These are phyloP conservation scores for Brasilioporus rufonigricans DNA, from an alignment of 768 basidiomycete genomes.

Conservation along the genomic window DNA sequence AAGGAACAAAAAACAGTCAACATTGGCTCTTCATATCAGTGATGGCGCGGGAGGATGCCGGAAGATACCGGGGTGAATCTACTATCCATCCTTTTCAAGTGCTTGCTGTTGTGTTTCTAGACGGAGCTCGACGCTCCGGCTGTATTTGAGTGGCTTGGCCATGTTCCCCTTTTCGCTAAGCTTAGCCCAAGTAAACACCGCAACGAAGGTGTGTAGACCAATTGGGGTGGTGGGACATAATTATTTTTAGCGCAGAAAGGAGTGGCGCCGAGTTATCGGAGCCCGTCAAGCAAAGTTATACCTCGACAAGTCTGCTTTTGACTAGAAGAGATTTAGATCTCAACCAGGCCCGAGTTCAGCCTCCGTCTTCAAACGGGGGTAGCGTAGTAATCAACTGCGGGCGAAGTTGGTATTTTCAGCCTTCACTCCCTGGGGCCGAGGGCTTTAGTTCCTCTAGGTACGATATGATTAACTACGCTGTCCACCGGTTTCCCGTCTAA, in stretches of 20 bases:
- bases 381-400: conserved; percentile 26
- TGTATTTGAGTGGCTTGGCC: not conserved
- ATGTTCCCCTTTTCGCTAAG: conserved; percentile 6
- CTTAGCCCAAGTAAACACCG: conserved; percentile 10
- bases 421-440: conserved; percentile 29
- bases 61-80: conserved; percentile 18
- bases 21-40: conserved; percentile 3
- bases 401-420: conserved; percentile 1
- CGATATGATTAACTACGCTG: conserved; percentile 11
- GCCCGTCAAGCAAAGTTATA: conserved; percentile 3
- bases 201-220: conserved; percentile 14
- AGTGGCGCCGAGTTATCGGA: conserved; percentile 4
- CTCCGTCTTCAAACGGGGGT: conserved; percentile 20
- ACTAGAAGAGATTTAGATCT: conserved; percentile 19
- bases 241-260: conserved; percentile 1
- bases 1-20: conserved; percentile 11
- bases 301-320: conserved; percentile 28
- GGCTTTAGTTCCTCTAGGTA: conserved; percentile 10
- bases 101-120: conserved; percentile 5
- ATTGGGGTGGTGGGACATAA: conserved; percentile 7
- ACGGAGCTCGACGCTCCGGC: not conserved
- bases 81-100: not conserved
- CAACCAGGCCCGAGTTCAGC: not conserved
- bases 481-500: not conserved
- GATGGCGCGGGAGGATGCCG: conserved; percentile 19